phyloP scores from a whole-genome alignment of 2,329 filamentous ascomycete genomes.

The Drechmeria coniospora region DNA sequence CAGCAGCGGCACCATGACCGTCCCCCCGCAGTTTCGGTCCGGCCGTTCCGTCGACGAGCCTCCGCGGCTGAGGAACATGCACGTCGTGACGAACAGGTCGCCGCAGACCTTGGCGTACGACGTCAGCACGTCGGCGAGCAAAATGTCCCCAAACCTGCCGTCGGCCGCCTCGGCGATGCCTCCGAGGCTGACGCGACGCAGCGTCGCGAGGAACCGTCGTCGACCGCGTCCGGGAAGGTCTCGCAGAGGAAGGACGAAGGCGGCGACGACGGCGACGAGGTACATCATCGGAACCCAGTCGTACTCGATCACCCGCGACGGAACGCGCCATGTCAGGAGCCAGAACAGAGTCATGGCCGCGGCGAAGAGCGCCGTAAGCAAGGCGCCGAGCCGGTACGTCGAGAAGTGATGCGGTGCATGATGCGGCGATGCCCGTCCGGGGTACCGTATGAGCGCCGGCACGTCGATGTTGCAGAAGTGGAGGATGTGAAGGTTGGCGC shows the following conservation, averaged over 20 bases:
- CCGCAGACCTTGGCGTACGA: slow-evolving; percentile 87
- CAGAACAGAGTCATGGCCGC: slow-evolving; percentile 71
- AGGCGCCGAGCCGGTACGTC: slow-evolving; percentile 69
- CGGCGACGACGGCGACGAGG: slow-evolving; percentile 53
- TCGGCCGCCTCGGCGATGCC: slow-evolving; percentile 75
- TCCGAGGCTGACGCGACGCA: slow-evolving; percentile 68
- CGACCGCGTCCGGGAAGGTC: slow-evolving; percentile 55
- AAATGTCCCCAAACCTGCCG: slow-evolving; percentile 86
- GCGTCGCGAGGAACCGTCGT: slow-evolving; percentile 55
- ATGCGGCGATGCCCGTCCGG: slow-evolving; percentile 51
- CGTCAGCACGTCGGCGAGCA: slow-evolving; percentile 86
- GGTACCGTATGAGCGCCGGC: slow-evolving; percentile 74
- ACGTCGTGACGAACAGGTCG: slow-evolving; percentile 75
- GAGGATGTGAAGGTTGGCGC: slow-evolving; percentile 78
- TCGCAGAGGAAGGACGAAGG: slow-evolving; percentile 60
- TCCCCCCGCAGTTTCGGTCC: slow-evolving; percentile 67
- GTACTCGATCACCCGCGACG: slow-evolving; percentile 56
- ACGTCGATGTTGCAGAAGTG: slow-evolving; percentile 71
- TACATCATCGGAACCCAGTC: slow-evolving; percentile 79
- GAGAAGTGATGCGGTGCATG: slow-evolving; percentile 65
- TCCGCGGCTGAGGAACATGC: slow-evolving; percentile 70
- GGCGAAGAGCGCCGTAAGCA: slow-evolving; percentile 56
- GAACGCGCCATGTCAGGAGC: slow-evolving; percentile 57
- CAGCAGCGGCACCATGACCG: slow-evolving; percentile 66
- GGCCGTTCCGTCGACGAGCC: slow-evolving; percentile 66